Percentiles rank a stretch among this genome's conserved stretches.
phyloP scores from a whole-genome alignment of 345 rosid genomes.

The Gossypium sturtianum region DNA sequence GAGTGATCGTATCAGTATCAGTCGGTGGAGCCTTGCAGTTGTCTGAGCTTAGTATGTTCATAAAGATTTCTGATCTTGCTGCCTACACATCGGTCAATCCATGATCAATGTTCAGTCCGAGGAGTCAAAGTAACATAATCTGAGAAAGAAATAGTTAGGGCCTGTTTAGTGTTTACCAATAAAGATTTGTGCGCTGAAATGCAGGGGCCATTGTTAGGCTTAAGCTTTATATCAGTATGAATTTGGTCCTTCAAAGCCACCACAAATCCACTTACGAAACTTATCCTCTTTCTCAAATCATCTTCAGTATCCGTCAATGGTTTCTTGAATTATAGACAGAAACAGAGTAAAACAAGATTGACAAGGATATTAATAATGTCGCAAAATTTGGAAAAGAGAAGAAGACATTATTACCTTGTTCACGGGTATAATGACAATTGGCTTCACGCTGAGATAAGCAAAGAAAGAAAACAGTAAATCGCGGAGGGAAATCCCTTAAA shows the following conservation, averaged over 20 bases:
- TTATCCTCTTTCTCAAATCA: conserved; percentile 32
- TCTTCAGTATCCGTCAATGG: conserved; percentile 29
- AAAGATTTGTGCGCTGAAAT: conserved; percentile 47
- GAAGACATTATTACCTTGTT: neutral
- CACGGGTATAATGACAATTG: neutral
- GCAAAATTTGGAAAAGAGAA: neutral
- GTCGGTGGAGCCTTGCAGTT: conserved; percentile 54
- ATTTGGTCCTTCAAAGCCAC: conserved; percentile 28
- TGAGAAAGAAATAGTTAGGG: neutral
- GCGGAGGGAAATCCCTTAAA: neutral
- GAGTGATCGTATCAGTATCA: conserved; percentile 35
- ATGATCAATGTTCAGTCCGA: neutral
- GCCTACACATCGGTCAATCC: conserved; percentile 35
- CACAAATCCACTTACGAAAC: conserved; percentile 30
- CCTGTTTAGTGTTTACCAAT: conserved; percentile 25
- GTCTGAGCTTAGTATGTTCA: conserved; percentile 63
- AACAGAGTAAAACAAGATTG: neutral
- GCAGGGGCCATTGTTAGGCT: conserved; percentile 36
- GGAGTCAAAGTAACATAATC: neutral
- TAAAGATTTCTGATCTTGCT: conserved; percentile 75
- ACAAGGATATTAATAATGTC: neutral
- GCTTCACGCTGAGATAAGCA: neutral
- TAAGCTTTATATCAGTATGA: conserved; percentile 41
- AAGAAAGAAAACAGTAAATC: neutral
- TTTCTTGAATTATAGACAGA: neutral